Conservation (phyloP, 768 basidiomycete species). For the Tricholomella constricta region DNA sequence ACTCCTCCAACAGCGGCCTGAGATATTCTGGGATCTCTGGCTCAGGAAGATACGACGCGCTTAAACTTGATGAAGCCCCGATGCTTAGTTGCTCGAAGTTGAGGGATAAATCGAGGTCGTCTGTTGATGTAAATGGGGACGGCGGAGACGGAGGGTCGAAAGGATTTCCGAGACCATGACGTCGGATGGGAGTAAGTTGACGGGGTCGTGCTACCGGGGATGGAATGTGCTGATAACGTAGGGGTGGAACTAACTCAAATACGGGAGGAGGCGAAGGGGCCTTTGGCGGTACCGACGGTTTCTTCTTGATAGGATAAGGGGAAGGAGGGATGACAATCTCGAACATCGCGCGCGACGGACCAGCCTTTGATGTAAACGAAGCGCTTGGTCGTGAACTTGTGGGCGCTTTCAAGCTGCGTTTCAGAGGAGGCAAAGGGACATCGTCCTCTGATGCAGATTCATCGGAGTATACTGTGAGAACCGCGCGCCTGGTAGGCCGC, state of each 20-base stretch:
- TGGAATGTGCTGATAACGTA: slow-evolving; percentile 24
- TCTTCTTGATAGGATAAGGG: slow-evolving; percentile 30
- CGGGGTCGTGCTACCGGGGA: slow-evolving; percentile 49
- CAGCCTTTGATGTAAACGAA: slow-evolving; percentile 8
- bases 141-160: slow-evolving; percentile 54
- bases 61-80: slow-evolving; percentile 26
- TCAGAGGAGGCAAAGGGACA: slow-evolving; percentile 8
- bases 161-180: slow-evolving; percentile 37
- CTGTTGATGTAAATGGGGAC: slow-evolving; percentile 48
- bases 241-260: slow-evolving; percentile 11
- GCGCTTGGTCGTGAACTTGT: slow-evolving; percentile 9
- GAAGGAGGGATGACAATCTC: slow-evolving; percentile 47
- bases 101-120: slow-evolving; percentile 57
- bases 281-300: slow-evolving; percentile 19
- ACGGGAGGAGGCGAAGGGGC: slow-evolving; percentile 1
- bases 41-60: slow-evolving; percentile 17
- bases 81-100: slow-evolving; percentile 48
- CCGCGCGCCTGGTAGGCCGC: slow-evolving; percentile 28
- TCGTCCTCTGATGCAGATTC: slow-evolving; percentile 44
- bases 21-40: slow-evolving; percentile 56
- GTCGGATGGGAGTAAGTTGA: slow-evolving; percentile 69
- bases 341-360: slow-evolving; percentile 25
- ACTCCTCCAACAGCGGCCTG: slow-evolving; percentile 67
- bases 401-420: slow-evolving; percentile 12
- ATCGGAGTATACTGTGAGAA: slow-evolving; percentile 46